Evolutionary conservation across 768 basidiomycete genomes (phyloP).

Genomic region (Suillus clintonianus): DNA sequence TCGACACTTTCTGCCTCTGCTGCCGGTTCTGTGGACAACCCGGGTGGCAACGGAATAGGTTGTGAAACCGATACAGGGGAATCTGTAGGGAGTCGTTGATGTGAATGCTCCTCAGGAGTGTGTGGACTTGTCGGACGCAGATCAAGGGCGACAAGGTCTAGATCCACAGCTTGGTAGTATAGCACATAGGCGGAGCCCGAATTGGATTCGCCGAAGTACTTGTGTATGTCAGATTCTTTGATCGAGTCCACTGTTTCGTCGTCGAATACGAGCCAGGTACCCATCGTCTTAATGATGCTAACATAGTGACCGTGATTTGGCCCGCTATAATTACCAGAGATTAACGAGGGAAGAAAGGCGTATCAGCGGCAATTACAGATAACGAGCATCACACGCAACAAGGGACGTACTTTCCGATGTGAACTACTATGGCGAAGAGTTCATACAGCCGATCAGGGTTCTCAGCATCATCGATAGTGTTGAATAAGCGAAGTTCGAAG

Average conservation of each 20-base stretch:
- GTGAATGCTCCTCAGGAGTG: constrained; percentile 16
- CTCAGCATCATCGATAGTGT: constrained; percentile 91
- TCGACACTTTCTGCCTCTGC: constrained; percentile 16
- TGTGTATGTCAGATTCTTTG: constrained; percentile 85
- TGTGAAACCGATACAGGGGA: constrained; percentile 26
- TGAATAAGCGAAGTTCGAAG: constrained; percentile 91
- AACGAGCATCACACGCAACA: constrained; percentile 9
- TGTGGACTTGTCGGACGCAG: constrained; percentile 42
- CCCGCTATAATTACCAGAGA: constrained; percentile 55
- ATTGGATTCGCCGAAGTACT: constrained; percentile 91
- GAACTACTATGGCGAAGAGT: constrained; percentile 97
- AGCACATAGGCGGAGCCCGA: constrained; percentile 93
- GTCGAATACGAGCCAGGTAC: constrained; percentile 91
- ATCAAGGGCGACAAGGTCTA: constrained; percentile 74
- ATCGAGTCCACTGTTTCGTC: constrained; percentile 91
- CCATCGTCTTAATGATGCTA: constrained; percentile 86
- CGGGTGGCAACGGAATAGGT: constrained; percentile 36
- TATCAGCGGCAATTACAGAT: constrained; percentile 12
- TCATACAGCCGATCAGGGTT: constrained; percentile 93
- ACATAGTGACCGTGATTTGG: constrained; percentile 99
- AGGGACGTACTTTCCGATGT: constrained; percentile 91
- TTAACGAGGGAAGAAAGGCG: constrained; percentile 14
- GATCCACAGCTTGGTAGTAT: constrained; percentile 93
- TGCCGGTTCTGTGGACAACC: constrained; percentile 32
- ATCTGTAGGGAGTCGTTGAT: constrained; percentile 18